phyloP scores from a whole-genome alignment of 768 basidiomycete species.

The Dacryopinax primogenitus region DNA sequence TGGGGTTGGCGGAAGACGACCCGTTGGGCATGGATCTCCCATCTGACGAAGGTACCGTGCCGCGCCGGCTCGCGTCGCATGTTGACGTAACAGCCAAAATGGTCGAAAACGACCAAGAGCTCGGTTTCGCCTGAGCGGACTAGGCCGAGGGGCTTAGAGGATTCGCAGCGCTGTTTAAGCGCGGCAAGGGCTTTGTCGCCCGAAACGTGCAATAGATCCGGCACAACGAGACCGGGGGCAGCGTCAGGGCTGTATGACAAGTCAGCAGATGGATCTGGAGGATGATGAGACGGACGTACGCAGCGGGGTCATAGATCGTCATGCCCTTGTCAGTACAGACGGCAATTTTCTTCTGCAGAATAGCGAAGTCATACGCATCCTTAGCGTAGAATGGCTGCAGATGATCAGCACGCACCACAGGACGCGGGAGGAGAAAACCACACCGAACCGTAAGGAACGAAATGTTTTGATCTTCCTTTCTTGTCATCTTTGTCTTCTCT shows the following conservation, averaged over 20 bases:
- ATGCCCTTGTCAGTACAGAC: slow-evolving; percentile 54
- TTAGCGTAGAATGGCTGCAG: slow-evolving; percentile 51
- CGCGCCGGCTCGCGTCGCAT: slow-evolving; percentile 55
- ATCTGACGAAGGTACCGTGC: slow-evolving; percentile 51
- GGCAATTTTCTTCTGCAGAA: slow-evolving; percentile 49
- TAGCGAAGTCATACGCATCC: slow-evolving; percentile 49
- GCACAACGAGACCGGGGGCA: slow-evolving; percentile 37
- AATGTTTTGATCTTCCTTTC: slow-evolving; percentile 31
- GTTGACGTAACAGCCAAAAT: slow-evolving; percentile 63
- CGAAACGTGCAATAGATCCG: slow-evolving; percentile 40
- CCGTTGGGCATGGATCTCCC: slow-evolving; percentile 58
- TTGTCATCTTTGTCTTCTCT: too few relatives aligned
- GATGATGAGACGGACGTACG: slow-evolving; percentile 34
- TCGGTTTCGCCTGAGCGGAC: slow-evolving; percentile 43
- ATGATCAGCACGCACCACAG: slow-evolving; percentile 2
- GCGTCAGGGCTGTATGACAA: slow-evolving; percentile 11
- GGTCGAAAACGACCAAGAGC: slow-evolving; percentile 63
- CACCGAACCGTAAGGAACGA: slow-evolving; percentile 56
- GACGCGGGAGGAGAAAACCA: slow-evolving; percentile 17
- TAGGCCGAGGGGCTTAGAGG: slow-evolving; percentile 52
- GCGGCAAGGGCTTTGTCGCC: slow-evolving; percentile 32
- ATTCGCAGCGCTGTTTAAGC: slow-evolving; percentile 48
- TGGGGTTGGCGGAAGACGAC: slow-evolving; percentile 50
- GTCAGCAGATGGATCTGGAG: background rate
- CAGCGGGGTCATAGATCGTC: slow-evolving; percentile 51